Evolutionary conservation across 176 grass and related monocot genomes (phyloP).

Genomic region (Juncus effusus): DNA sequence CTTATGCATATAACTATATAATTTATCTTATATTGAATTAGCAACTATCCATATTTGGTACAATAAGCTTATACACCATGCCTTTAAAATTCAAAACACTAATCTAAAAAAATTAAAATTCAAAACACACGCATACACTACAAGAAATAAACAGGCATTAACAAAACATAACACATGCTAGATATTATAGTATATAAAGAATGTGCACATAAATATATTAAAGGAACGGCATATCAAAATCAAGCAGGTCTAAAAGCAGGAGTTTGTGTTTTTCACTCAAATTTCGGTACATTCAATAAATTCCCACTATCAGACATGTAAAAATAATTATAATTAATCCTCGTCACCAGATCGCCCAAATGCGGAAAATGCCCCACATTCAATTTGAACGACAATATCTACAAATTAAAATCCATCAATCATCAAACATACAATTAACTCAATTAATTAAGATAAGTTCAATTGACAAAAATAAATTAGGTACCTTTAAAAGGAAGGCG

Average conservation of each 20-base stretch:
- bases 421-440: background rate
- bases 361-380: slow-evolving; percentile 93
- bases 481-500: slow-evolving; percentile 76
- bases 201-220: background rate
- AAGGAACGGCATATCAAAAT: background rate
- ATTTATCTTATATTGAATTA: too few species aligned
- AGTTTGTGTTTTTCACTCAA: slow-evolving; percentile 37
- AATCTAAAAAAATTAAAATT: too few species aligned
- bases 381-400: slow-evolving; percentile 97
- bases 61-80: too few species aligned
- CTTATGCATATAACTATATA: too few species aligned
- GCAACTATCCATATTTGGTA: too few species aligned
- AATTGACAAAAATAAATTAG: slow-evolving; percentile 8
- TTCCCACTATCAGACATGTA: slow-evolving; percentile 86
- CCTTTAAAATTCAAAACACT: too few species aligned
- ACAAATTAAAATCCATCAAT: too few species aligned
- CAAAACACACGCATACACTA: too few species aligned
- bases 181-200: too few species aligned
- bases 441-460: background rate
- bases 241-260: slow-evolving; percentile 15
- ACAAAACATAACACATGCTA: too few species aligned
- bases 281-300: slow-evolving; percentile 50
- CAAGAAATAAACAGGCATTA: too few species aligned
- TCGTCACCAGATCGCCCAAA: slow-evolving; percentile 83
- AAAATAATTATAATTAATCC: slow-evolving; percentile 91